A percentile compares a stretch with the other conserved stretches of the same genome.
phyloP scores from a whole-genome alignment of 495 filamentous ascomycete species.

The Pseudevernia furfuracea region DNA sequence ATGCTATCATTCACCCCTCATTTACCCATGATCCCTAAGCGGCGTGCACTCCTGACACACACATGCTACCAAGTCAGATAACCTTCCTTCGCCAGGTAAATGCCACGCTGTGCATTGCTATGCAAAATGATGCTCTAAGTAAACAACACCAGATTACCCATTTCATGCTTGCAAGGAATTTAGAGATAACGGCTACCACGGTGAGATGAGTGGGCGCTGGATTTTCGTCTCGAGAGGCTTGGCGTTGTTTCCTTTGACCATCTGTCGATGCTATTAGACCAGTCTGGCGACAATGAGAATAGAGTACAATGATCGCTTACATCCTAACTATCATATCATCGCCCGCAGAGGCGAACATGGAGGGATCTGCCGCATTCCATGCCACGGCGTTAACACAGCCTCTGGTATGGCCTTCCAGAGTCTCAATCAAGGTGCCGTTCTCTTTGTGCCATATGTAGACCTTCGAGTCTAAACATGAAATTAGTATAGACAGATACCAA shows the following conservation, averaged over 20 bases:
- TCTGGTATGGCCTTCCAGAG: slow-evolving; percentile 61
- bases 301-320: slow-evolving; percentile 43
- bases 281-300: no score
- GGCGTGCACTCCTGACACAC: not conserved
- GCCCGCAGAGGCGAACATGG: slow-evolving; percentile 85
- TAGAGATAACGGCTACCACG: slow-evolving; percentile 7
- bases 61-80: slow-evolving; percentile 12
- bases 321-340: slow-evolving; percentile 83
- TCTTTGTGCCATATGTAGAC: slow-evolving; percentile 88
- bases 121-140: slow-evolving; percentile 12
- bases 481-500: not conserved
- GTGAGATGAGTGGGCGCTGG: slow-evolving; percentile 23
- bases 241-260: slow-evolving; percentile 22
- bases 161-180: slow-evolving; percentile 5
- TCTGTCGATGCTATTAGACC: slow-evolving; percentile 3
- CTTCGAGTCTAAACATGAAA: slow-evolving; percentile 50
- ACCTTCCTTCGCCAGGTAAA: slow-evolving; percentile 14
- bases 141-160: slow-evolving; percentile 1
- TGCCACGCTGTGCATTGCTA: slow-evolving; percentile 15
- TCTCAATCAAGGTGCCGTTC: slow-evolving; percentile 66
- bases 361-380: slow-evolving; percentile 78
- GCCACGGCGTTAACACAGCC: slow-evolving; percentile 83
- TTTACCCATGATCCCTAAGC: not conserved
- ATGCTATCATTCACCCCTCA: not conserved
- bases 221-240: slow-evolving; percentile 19